Percentiles rank a stretch among this genome's conserved stretches.
phyloP scores from a whole-genome alignment of 768 basidiomycete species.

The Lenzites betulinus region DNA sequence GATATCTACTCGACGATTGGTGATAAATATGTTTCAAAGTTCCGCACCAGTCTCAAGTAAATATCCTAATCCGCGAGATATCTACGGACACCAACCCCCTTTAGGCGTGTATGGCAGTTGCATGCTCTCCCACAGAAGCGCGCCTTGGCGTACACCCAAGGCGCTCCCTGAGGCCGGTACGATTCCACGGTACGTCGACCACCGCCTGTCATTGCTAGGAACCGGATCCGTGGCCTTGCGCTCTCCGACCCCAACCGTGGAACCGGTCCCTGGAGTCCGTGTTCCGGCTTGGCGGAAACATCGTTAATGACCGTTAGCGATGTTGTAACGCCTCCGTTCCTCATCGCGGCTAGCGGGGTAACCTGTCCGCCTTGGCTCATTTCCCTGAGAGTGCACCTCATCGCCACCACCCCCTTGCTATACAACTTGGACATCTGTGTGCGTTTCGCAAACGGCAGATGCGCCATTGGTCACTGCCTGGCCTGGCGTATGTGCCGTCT shows the following conservation, averaged over 20 bases:
- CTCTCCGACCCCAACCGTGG: conserved; percentile 5
- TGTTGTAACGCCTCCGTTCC: background rate
- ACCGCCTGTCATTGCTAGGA: background rate
- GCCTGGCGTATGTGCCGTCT: background rate
- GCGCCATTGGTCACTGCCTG: background rate
- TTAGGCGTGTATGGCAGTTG: conserved; percentile 1
- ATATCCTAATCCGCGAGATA: too few relatives aligned
- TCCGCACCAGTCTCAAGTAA: too few relatives aligned
- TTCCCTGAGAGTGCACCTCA: background rate
- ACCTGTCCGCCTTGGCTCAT: background rate
- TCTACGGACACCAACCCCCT: too few relatives aligned
- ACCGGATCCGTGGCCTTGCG: conserved; percentile 2
- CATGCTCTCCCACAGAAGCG: background rate
- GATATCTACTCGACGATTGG: too few relatives aligned
- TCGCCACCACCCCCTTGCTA: background rate
- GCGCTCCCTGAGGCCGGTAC: background rate
- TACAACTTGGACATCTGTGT: background rate
- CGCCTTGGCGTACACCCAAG: background rate
- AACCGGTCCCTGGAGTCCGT: conserved; percentile 5
- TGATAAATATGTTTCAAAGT: too few relatives aligned
- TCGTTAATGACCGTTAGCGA: background rate
- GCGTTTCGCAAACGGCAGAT: background rate
- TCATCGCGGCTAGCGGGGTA: background rate
- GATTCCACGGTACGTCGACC: background rate
- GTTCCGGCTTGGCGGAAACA: background rate